Evolutionary conservation across 306 rosid species (phyloP).

Genomic region (Vigna reflexopilosa): DNA sequence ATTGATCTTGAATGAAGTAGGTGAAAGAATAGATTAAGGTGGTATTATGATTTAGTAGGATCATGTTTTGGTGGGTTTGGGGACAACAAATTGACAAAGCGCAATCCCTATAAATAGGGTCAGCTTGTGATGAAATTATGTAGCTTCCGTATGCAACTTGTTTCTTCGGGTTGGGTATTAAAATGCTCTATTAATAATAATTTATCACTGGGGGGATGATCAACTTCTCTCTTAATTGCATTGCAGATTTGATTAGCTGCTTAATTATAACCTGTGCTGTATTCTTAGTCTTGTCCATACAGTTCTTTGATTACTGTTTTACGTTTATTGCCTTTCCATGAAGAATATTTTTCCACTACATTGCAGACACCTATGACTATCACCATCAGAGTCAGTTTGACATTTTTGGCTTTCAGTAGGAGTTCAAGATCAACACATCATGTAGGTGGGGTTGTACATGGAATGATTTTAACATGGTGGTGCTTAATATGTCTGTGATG

Average conservation of each 20-base stretch:
- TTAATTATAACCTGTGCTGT: slow-evolving; percentile 16
- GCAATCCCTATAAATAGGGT: background rate
- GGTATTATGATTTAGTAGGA: background rate
- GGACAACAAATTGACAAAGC: background rate
- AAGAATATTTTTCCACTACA: slow-evolving; percentile 57
- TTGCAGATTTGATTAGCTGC: slow-evolving; percentile 12
- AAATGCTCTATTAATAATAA: background rate
- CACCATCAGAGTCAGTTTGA: slow-evolving; percentile 67
- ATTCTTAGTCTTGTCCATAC: slow-evolving; percentile 46
- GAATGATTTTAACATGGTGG: slow-evolving; percentile 54
- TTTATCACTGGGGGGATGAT: slow-evolving; percentile 22
- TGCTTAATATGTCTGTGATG: slow-evolving; percentile 73
- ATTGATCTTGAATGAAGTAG: background rate
- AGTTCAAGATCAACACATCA: slow-evolving; percentile 61
- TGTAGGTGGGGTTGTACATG: slow-evolving; percentile 76
- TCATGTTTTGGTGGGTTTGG: background rate
- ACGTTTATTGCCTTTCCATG: slow-evolving; percentile 59
- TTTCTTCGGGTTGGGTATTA: slow-evolving; percentile 18
- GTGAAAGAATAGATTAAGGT: slow-evolving; percentile 20
- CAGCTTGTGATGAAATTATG: background rate
- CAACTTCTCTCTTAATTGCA: slow-evolving; percentile 29
- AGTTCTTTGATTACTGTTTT: slow-evolving; percentile 59
- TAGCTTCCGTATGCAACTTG: background rate
- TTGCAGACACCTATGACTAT: slow-evolving; percentile 74
- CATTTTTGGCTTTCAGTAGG: slow-evolving; percentile 68